These are phyloP conservation scores for Helicocarpus griseus DNA, from an alignment of 2,329 filamentous ascomycete genomes.

Conservation along the genomic window DNA sequence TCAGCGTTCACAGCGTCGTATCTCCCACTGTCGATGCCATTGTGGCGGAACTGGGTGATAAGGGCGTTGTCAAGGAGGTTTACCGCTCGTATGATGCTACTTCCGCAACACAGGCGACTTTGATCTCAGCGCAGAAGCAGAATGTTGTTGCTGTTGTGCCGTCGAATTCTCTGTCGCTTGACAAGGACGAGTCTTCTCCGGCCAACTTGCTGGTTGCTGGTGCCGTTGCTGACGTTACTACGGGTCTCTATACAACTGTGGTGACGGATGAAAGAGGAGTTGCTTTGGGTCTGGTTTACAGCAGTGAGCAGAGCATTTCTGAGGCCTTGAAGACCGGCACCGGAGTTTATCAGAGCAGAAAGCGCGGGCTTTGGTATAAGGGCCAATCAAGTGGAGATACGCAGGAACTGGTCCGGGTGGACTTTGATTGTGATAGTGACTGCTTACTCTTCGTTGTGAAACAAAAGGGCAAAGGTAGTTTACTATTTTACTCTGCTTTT, in stretches of 20 bases:
- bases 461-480: constrained; percentile 64
- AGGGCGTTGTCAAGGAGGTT: constrained; percentile 27
- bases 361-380: constrained; percentile 94
- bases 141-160: constrained; percentile 64
- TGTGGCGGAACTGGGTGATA: constrained; percentile 26
- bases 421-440: constrained; percentile 87
- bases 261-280: constrained; percentile 82
- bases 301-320: constrained; percentile 77
- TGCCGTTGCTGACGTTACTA: constrained; percentile 71
- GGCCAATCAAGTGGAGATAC: constrained; percentile 89
- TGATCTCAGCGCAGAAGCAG: constrained; percentile 38
- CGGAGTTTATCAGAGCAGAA: constrained; percentile 92
- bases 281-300: constrained; percentile 86
- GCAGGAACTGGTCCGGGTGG: constrained; percentile 76
- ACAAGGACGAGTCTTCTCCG: constrained; percentile 52
- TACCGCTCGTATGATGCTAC: constrained; percentile 26
- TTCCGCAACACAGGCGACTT: constrained; percentile 38
- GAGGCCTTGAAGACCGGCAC: constrained; percentile 73
- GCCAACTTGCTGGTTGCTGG: constrained; percentile 62
- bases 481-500: neutral
- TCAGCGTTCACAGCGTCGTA: constrained; percentile 22
- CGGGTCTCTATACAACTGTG: constrained; percentile 78
- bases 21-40: constrained; percentile 21
- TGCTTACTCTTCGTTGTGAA: constrained; percentile 82
- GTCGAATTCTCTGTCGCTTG: constrained; percentile 58